These are phyloP conservation scores for Brassica balearica DNA, from an alignment of 441 rosid genomes.

Conservation along the genomic window DNA sequence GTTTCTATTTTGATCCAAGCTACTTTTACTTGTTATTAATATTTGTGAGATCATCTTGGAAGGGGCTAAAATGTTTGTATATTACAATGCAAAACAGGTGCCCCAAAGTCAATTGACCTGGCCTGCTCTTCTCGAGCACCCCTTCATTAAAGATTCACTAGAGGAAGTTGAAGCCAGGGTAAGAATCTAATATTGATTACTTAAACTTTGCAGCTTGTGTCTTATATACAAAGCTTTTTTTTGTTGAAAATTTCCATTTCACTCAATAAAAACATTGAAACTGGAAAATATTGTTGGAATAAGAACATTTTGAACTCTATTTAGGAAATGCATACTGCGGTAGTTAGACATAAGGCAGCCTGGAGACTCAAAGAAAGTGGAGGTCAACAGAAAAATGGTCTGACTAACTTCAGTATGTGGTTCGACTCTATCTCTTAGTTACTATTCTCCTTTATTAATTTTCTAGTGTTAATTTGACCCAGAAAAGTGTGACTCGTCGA, in stretches of 20 bases:
- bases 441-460: conserved; percentile 30
- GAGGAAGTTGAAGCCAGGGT: conserved; percentile 79
- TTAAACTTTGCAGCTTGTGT: conserved; percentile 23
- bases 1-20: conserved; percentile 21
- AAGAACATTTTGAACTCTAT: conserved; percentile 35
- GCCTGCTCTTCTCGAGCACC: conserved; percentile 97
- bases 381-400: conserved; percentile 54
- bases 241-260: conserved; percentile 5
- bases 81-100: conserved; percentile 58
- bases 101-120: conserved; percentile 91
- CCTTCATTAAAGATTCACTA: conserved; percentile 80
- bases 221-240: conserved; percentile 27
- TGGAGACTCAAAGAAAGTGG: conserved; percentile 57
- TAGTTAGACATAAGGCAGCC: conserved; percentile 53
- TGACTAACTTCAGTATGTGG: conserved; percentile 46
- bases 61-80: conserved; percentile 19
- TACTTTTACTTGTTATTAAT: conserved; percentile 9
- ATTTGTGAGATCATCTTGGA: conserved; percentile 17
- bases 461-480: conserved; percentile 38
- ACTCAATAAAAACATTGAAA: neutral
- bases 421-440: conserved; percentile 30
- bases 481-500: conserved; percentile 57
- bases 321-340: conserved; percentile 61
- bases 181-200: conserved; percentile 42
- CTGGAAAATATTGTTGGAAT: conserved; percentile 17